Evolutionary conservation across 148 eudicot genomes (phyloP), one percentile per base, ranked within the genome.

Genomic region (Diospyros kaki): DNA sequence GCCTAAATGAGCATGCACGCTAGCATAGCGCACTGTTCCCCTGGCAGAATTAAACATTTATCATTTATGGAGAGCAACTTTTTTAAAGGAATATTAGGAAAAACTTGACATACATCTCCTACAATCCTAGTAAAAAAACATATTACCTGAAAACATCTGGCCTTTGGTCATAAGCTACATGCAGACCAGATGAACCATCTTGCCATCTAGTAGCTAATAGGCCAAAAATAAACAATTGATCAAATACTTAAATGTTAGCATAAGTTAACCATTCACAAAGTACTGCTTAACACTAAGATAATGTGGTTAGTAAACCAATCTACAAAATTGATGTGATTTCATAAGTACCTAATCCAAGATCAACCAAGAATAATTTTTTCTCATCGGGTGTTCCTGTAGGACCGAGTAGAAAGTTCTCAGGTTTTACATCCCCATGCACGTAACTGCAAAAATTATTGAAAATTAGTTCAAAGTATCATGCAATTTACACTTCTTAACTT

Each of bases 351-450:
- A 82, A 79, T 65, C 85, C 85, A 76, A 82, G 85, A 68, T 82
- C 85, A 43, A 82, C 85, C 45, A 82, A 76, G 18, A 78, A 82
- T 18, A 82, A 72, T 73, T 50, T 82, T 63, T 82, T 82, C 77
- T 75, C 85, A 54, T 82, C 82, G 51, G 77, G 77, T 10, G 85
- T 78, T 63, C 85, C 85, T n/a, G 85, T 79, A 10, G 79, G 79
- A 72, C 82, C 82, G 40, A 82, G 76, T 64, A 82, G 69, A 78
- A 82, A 78, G 71, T 82, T 82, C 71, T 82, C 85, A 9, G 85
- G 85, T 58, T 82, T 82, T 10, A 82, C 82, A 79, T 82, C 85
- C 52, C 82, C 85, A 62, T 82, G 85, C 42, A 82, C 82, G 12
- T 78, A 82, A 13, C 85, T 82, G 79, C 82, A 66, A 42, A 45